Base-by-base conservation (phyloP, 1,284 basidiomycete species). In the Somion occarium region DNA sequence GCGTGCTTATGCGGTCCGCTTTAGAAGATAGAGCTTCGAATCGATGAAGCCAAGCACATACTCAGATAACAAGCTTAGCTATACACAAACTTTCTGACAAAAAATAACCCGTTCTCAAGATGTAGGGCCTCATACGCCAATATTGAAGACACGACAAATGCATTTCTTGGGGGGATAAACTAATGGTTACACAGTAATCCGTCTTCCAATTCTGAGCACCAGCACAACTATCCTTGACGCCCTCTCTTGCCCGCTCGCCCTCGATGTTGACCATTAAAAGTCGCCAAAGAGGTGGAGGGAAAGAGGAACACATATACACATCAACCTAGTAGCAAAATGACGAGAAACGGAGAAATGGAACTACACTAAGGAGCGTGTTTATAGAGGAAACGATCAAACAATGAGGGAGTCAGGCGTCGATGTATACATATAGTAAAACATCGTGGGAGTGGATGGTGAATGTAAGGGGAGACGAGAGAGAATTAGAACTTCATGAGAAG, bases 241-340 rank as follows among this genome's bases (percentile, higher is more conserved):
- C 84, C 85, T 88, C 85, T 88, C 80, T 70, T 71, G 72, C 75
- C 70, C 72, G 61, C 83, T 68, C 78, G 71, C 83, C 82, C 78
- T 76, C 75, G 49, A 58, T 60, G 59, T n/a, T 60, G 57, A 34
- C 15, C 7, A 34, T 34, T 7, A 15, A 7, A 34, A 34, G 30
- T 34, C 30, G 7, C 30, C 30, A 15, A 34, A 34, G 30, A 66
- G 64, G 71, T 78, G 73, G 77, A 78, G 80, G 78, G 63, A 74
- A 75, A 78, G 69, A 72, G 69, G 82, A 86, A 83, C 52, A 55
- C 39, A 47, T 27, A 56, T 46, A 44, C 53, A 55, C 53, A 56
- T 43, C 53, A 52, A 60, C 34, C 20, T 38, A 42, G 30, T n/a
- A n/a, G 44, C 39, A 30, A 49, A 15, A 34, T 34, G 30, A 45